These are phyloP conservation scores for Actinomucor elegans DNA, from an alignment of 371 early-diverging fungal species.

Conservation along the genomic window DNA sequence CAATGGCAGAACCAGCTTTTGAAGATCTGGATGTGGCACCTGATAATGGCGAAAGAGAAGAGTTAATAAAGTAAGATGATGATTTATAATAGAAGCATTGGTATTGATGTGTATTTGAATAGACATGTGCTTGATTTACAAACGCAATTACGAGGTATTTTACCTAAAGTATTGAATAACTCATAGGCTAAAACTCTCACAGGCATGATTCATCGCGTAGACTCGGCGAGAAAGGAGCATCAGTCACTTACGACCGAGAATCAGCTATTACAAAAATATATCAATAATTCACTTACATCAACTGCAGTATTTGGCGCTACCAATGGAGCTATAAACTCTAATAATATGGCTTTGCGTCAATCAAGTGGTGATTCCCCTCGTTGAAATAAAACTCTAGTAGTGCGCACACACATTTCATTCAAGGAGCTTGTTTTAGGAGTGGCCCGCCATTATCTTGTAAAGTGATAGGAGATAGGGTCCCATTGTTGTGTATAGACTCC, in stretches of 20 bases:
- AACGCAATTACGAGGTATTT: constrained; percentile 35
- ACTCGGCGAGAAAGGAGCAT: constrained; percentile 46
- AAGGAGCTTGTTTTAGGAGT: background rate
- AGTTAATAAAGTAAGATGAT: constrained; percentile 29
- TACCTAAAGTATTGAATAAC: background rate
- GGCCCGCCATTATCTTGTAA: constrained; percentile 6
- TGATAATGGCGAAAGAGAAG: constrained; percentile 32
- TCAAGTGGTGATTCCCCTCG: constrained; percentile 19
- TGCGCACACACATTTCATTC: background rate
- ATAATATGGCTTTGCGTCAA: constrained; percentile 22
- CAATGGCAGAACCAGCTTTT: constrained; percentile 14
- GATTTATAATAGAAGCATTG: background rate
- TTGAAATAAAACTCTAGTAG: too few species aligned
- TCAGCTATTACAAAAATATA: constrained; percentile 54
- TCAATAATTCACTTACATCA: constrained; percentile 54
- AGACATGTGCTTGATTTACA: constrained; percentile 46
- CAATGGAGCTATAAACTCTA: constrained; percentile 38
- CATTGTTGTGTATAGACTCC: background rate
- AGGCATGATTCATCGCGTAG: constrained; percentile 48
- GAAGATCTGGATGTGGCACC: constrained; percentile 12
- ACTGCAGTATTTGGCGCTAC: constrained; percentile 61
- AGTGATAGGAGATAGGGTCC: constrained; percentile 7
- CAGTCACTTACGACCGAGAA: constrained; percentile 51
- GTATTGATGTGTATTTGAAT: background rate
- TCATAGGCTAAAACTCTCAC: background rate